Conservation (phyloP, 495 filamentous ascomycete species). For the Pseudomonodictys pantanalensis region DNA sequence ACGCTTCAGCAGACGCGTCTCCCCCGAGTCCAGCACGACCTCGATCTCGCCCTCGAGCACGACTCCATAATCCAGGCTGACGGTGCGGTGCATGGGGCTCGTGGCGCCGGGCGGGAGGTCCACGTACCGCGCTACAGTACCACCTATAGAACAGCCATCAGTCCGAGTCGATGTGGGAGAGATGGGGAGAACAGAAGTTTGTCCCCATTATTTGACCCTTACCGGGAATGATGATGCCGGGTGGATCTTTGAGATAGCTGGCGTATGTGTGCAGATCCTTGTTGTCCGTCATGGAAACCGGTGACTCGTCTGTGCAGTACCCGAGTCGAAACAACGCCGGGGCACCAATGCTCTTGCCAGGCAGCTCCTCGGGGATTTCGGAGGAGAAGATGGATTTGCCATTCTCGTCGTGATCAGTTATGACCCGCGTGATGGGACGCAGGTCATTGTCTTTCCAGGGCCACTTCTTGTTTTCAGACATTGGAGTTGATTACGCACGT, state of each 20-base stretch:
- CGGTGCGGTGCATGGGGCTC: constrained; percentile 38
- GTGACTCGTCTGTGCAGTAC: constrained; percentile 34
- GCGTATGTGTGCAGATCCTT: constrained; percentile 16
- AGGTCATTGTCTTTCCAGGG: constrained; percentile 3
- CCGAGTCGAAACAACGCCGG: constrained; percentile 21
- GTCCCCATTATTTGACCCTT: too few species aligned
- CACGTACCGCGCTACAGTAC: constrained; percentile 16
- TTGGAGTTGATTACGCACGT: too few species aligned
- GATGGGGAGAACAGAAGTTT: too few species aligned
- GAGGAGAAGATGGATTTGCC: constrained; percentile 4
- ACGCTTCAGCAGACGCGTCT: constrained; percentile 32
- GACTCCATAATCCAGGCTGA: constrained; percentile 38
- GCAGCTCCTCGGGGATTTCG: background rate
- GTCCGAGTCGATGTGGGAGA: too few species aligned
- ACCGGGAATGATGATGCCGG: constrained; percentile 15
- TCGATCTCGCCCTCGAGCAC: constrained; percentile 40
- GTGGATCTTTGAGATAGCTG: constrained; percentile 1
- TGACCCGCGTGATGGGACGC: background rate
- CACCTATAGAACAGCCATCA: too few species aligned
- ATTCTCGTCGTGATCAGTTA: constrained; percentile 8
- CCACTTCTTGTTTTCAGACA: too few species aligned
- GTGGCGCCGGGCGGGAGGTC: constrained; percentile 31
- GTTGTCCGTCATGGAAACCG: constrained; percentile 25
- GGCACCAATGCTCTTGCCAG: background rate
- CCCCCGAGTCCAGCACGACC: constrained; percentile 35